Percentiles rank a stretch among this genome's conserved stretches.
These are phyloP conservation scores for Hibiscus syriacus DNA, from an alignment of 345 rosid species.

Conservation along the genomic window DNA sequence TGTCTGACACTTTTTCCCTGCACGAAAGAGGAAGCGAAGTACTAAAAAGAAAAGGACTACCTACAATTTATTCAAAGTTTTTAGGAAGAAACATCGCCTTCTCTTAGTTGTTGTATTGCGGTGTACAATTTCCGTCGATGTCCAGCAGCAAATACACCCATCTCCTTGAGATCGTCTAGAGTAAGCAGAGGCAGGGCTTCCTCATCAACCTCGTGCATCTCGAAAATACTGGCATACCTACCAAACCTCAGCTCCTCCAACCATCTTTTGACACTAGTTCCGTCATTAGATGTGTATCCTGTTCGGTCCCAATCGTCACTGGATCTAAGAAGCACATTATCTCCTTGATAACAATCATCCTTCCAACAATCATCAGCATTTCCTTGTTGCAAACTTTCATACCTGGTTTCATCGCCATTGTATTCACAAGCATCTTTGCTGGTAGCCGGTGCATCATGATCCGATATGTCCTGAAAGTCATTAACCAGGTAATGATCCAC, in stretches of 20 bases:
- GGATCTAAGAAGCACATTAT: constrained; percentile 4
- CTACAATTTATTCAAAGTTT: not conserved
- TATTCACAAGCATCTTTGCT: constrained; percentile 26
- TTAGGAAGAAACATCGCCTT: constrained; percentile 17
- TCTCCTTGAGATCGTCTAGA: constrained; percentile 54
- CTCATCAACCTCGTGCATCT: constrained; percentile 51
- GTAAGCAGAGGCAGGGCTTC: constrained; percentile 49
- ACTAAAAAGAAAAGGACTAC: constrained; percentile 5
- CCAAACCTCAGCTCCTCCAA: constrained; percentile 45
- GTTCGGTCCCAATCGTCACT: constrained; percentile 15
- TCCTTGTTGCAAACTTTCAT: constrained; percentile 8
- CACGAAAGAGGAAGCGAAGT: constrained; percentile 11
- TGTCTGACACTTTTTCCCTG: constrained; percentile 13
- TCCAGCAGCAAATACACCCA: constrained; percentile 50
- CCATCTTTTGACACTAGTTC: constrained; percentile 33
- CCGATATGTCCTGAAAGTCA: constrained; percentile 17
- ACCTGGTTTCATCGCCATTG: constrained; percentile 17
- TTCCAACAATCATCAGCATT: constrained; percentile 10
- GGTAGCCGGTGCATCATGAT: constrained; percentile 16
- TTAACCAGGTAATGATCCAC: constrained; percentile 9
- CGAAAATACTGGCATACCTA: constrained; percentile 35
- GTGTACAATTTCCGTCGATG: constrained; percentile 47
- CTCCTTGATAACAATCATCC: constrained; percentile 16
- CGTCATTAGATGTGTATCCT: constrained; percentile 3
- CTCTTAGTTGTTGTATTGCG: constrained; percentile 38